phyloP scores from a whole-genome alignment of 148 eudicot species.

The Nepenthes gracilis region DNA sequence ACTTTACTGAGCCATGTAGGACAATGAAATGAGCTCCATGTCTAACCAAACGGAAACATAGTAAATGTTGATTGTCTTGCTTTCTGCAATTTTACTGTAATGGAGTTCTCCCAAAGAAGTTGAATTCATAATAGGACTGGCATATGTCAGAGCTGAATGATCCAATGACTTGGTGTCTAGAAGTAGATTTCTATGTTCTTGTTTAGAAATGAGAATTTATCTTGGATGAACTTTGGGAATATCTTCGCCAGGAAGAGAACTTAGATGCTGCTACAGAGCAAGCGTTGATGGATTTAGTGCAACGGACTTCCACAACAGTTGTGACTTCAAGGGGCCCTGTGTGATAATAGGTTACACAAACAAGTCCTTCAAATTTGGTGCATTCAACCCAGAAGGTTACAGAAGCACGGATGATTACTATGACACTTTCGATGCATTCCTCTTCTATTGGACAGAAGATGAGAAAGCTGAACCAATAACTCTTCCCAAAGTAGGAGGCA shows the following conservation, averaged over 20 bases:
- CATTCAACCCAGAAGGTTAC: conserved; percentile 92
- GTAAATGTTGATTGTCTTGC: too few species aligned
- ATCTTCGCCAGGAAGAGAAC: conserved; percentile 51
- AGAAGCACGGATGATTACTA: conserved; percentile 90
- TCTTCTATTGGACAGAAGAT: conserved; percentile 65
- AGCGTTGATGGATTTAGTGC: conserved; percentile 79
- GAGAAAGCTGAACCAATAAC: conserved; percentile 24
- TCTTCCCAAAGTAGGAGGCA: conserved; percentile 80
- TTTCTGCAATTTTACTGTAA: too few species aligned
- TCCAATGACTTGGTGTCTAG: neutral
- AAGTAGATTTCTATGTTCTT: neutral
- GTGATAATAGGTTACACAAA: conserved; percentile 76
- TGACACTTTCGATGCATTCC: conserved; percentile 74
- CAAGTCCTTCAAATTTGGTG: conserved; percentile 71
- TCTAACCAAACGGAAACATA: too few species aligned
- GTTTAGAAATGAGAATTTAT: neutral
- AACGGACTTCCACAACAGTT: conserved; percentile 58
- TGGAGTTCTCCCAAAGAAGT: too few species aligned
- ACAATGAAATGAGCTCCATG: too few species aligned
- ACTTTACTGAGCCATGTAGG: too few species aligned
- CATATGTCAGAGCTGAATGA: neutral
- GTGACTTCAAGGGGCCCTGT: conserved; percentile 96
- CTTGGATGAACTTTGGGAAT: neutral
- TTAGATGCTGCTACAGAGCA: conserved; percentile 88
- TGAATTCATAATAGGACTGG: too few species aligned